Evolutionary conservation across 305 asterid genomes (phyloP).

Genomic region (Fraxinus ornus): DNA sequence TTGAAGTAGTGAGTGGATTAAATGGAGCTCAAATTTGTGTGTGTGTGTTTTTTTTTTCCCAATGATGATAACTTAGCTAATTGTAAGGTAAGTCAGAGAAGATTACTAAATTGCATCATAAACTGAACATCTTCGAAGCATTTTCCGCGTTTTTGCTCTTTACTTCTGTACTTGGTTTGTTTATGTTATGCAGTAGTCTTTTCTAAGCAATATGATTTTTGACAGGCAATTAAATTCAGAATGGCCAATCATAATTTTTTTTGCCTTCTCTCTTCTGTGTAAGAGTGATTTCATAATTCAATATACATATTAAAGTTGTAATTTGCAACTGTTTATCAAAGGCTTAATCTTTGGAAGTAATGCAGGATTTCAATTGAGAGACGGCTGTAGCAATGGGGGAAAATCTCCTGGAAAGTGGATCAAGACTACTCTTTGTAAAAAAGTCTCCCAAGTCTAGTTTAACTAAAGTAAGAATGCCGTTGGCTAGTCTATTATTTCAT

Average conservation of each 20-base stretch:
- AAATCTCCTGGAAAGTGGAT: constrained; percentile 95
- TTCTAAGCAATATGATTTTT: neutral
- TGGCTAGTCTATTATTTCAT: neutral
- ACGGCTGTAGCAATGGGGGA: constrained; percentile 58
- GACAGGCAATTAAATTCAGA: neutral
- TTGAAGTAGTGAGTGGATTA: neutral
- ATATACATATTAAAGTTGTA: neutral
- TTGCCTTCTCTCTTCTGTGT: neutral
- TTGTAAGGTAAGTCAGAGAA: neutral
- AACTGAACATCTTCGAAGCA: neutral
- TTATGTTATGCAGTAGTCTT: neutral
- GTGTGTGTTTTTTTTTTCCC: neutral
- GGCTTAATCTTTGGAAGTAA: constrained; percentile 14
- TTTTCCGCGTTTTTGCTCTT: neutral
- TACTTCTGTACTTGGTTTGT: neutral
- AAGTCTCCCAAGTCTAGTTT: constrained; percentile 66
- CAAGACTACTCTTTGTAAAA: constrained; percentile 84
- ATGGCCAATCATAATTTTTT: neutral
- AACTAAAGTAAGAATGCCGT: constrained; percentile 54
- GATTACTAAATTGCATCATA: neutral
- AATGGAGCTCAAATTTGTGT: neutral
- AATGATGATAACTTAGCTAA: neutral
- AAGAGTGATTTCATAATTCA: neutral
- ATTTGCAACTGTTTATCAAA: neutral
- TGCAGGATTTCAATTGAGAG: constrained; percentile 43